A percentile compares a stretch with the other conserved stretches of the same genome.
phyloP scores from a whole-genome alignment of 768 basidiomycete genomes.

The Asterophora parasitica region DNA sequence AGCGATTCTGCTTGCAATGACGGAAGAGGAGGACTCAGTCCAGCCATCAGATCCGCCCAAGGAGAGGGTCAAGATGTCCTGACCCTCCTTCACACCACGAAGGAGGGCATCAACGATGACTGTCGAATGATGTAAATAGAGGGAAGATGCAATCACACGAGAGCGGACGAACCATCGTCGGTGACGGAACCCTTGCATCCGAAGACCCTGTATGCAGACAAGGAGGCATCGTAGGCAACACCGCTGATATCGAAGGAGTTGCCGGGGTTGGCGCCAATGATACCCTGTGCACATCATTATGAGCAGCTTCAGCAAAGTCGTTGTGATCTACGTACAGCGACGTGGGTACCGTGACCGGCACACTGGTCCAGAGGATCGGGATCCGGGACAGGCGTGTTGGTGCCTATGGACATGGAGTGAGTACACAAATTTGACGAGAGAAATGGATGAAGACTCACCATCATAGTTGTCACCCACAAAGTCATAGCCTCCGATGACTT shows the following conservation, averaged over 20 bases:
- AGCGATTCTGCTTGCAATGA: slow-evolving; percentile 57
- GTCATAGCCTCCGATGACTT: slow-evolving; percentile 49
- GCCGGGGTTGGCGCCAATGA: slow-evolving; percentile 55
- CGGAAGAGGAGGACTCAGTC: slow-evolving; percentile 50
- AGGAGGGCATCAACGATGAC: slow-evolving; percentile 47
- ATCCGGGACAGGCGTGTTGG: slow-evolving; percentile 47
- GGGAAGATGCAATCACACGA: not conserved
- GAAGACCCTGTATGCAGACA: slow-evolving; percentile 55
- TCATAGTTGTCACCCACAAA: slow-evolving; percentile 53
- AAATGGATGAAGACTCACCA: slow-evolving; percentile 26
- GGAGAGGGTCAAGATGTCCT: slow-evolving; percentile 64
- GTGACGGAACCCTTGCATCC: slow-evolving; percentile 49
- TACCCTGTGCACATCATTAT: slow-evolving; percentile 35
- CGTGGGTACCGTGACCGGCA: slow-evolving; percentile 52
- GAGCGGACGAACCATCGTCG: slow-evolving; percentile 41
- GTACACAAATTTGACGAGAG: not conserved
- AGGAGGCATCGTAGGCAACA: slow-evolving; percentile 56
- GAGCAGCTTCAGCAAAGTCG: slow-evolving; percentile 7
- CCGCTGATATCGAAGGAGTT: slow-evolving; percentile 67
- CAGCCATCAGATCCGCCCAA: slow-evolving; percentile 61
- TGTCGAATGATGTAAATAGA: slow-evolving; percentile 6
- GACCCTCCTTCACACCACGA: slow-evolving; percentile 44
- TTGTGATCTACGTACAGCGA: slow-evolving; percentile 31
- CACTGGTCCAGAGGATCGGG: slow-evolving; percentile 51
- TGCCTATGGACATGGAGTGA: slow-evolving; percentile 20